Percentiles rank a stretch among this genome's conserved stretches.
Conservation (phyloP, 805 yeast genomes). For the Metschnikowia baotianmanensis region DNA sequence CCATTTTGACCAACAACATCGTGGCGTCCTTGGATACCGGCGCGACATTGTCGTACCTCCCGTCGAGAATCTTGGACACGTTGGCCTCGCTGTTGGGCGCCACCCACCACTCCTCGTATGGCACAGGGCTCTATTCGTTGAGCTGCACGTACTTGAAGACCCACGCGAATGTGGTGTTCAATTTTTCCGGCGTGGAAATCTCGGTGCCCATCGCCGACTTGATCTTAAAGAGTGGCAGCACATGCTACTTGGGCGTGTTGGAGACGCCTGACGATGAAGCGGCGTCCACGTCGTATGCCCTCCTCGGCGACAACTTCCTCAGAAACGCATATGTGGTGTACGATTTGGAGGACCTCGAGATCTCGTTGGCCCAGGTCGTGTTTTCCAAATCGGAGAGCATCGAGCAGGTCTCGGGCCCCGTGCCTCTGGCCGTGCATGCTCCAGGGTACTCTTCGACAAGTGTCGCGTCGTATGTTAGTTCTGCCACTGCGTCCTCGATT, state of each 20-base stretch:
- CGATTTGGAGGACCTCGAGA: constrained; percentile 53
- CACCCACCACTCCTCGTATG: background rate
- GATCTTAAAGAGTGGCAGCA: constrained; percentile 15
- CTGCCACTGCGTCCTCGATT: background rate
- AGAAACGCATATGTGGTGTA: constrained; percentile 64
- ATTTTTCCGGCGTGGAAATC: constrained; percentile 56
- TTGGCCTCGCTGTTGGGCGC: constrained; percentile 13
- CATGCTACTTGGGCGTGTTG: constrained; percentile 28
- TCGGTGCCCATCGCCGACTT: constrained; percentile 43
- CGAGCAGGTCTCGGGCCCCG: constrained; percentile 40
- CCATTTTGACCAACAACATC: constrained; percentile 1
- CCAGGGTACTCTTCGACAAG: constrained; percentile 41
- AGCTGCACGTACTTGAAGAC: constrained; percentile 8
- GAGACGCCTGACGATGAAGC: constrained; percentile 26
- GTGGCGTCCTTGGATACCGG: constrained; percentile 48
- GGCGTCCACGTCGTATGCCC: constrained; percentile 53
- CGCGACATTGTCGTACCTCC: constrained; percentile 49
- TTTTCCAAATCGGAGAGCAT: constrained; percentile 34
- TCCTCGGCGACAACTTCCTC: constrained; percentile 65
- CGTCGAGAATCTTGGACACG: constrained; percentile 25
- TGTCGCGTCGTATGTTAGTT: background rate
- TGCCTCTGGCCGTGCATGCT: constrained; percentile 52
- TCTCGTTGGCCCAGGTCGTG: constrained; percentile 50
- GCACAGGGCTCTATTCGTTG: background rate
- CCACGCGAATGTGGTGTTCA: constrained; percentile 25